phyloP scores from a whole-genome alignment of 495 filamentous ascomycete species.

The Penicillium turbatum region DNA sequence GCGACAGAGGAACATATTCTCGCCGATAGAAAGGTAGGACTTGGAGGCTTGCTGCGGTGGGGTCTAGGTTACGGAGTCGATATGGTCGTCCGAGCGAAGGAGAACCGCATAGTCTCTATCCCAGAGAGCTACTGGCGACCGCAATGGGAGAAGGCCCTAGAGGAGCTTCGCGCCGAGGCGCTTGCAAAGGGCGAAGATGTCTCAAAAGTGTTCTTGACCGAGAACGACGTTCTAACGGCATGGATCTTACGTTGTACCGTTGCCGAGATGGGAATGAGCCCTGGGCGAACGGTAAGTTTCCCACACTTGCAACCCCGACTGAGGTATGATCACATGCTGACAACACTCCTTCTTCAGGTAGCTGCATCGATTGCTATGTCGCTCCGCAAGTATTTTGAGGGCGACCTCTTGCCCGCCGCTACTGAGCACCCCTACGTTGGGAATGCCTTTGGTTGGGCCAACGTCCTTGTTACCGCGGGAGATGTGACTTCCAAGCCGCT shows the following conservation, averaged over 20 bases:
- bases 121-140: conserved; percentile 20
- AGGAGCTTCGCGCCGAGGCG: conserved; percentile 18
- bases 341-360: neutral
- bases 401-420: conserved; percentile 30
- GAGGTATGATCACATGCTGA: neutral
- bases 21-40: conserved; percentile 4
- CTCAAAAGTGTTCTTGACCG: conserved; percentile 21
- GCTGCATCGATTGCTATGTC: conserved; percentile 22
- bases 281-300: conserved; percentile 16
- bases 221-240: conserved; percentile 22
- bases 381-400: conserved; percentile 22
- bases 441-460: conserved; percentile 27
- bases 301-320: neutral
- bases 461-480: conserved; percentile 29
- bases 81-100: conserved; percentile 22
- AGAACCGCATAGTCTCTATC: conserved; percentile 26
- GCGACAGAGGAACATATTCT: conserved; percentile 1
- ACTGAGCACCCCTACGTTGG: conserved; percentile 18
- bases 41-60: conserved; percentile 21
- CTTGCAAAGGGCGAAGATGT: conserved; percentile 12
- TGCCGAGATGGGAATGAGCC: conserved; percentile 12
- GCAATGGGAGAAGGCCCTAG: conserved; percentile 18
- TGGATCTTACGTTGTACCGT: conserved; percentile 24
- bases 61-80: conserved; percentile 23
- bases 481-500: conserved; percentile 38